phyloP scores from a whole-genome alignment of 2,329 filamentous ascomycete species.

The Claviceps sp. region DNA sequence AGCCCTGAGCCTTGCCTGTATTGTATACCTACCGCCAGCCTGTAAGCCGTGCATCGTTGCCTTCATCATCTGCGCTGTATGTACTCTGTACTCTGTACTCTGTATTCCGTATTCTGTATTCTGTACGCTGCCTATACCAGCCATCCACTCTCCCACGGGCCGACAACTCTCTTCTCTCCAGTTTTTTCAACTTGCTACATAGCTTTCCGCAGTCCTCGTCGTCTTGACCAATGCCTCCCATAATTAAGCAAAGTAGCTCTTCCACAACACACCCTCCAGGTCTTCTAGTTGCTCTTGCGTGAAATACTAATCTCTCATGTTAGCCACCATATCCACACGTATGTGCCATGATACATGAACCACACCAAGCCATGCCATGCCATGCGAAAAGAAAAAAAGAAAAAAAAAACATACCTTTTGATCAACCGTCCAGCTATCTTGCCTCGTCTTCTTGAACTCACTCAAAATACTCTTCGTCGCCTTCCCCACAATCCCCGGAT shows the following conservation, averaged over 20 bases:
- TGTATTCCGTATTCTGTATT: no score
- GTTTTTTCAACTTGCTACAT: not conserved
- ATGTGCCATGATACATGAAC: not conserved
- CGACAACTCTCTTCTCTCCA: not conserved
- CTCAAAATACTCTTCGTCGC: constrained; percentile 88
- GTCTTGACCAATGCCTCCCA: not conserved
- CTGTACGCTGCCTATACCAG: no score
- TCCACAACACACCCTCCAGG: constrained; percentile 92
- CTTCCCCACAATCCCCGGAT: constrained; percentile 86
- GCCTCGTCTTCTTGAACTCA: constrained; percentile 98
- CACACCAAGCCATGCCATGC: not conserved
- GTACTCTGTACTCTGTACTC: no score
- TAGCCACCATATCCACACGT: not conserved
- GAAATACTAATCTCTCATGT: constrained; percentile 46
- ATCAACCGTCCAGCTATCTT: constrained; percentile 97
- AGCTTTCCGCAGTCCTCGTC: not conserved
- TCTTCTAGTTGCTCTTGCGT: constrained; percentile 88
- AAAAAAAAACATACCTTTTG: constrained; percentile 57
- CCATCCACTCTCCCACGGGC: no score
- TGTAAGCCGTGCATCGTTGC: not conserved
- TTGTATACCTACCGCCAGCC: no score
- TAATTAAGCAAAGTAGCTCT: constrained; percentile 86
- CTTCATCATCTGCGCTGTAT: no score
- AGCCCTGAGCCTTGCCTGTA: no score
- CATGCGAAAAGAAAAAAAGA: not conserved